Evolutionary conservation across 1,284 basidiomycete genomes (phyloP).

Genomic region (Malassezia slooffiae): DNA sequence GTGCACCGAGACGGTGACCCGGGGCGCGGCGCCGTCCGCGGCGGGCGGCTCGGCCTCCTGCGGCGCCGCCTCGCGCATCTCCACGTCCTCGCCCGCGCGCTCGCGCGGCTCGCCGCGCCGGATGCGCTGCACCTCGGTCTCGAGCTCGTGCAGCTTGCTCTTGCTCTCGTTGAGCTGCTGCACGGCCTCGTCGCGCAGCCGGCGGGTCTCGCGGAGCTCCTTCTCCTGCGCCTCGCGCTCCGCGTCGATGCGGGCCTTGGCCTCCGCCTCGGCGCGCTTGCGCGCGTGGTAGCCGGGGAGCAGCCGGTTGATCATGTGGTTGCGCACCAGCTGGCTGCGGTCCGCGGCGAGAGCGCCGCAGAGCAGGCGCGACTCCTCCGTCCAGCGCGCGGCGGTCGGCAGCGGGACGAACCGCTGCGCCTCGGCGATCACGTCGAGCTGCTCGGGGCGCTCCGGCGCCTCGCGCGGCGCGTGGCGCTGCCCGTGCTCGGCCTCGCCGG

Average conservation of each 20-base stretch:
- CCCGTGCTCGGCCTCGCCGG: slow-evolving; percentile 9
- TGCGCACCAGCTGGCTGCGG: slow-evolving; percentile 59
- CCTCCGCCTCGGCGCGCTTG: slow-evolving; percentile 38
- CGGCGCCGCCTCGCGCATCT: neutral
- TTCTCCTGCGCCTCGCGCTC: slow-evolving; percentile 22
- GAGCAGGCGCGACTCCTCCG: slow-evolving; percentile 72
- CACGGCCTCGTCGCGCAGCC: slow-evolving; percentile 36
- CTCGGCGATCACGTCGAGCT: slow-evolving; percentile 33
- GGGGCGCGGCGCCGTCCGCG: too few relatives aligned
- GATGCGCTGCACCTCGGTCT: slow-evolving; percentile 24
- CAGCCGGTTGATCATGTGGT: slow-evolving; percentile 66
- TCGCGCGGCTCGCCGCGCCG: slow-evolving; percentile 1
- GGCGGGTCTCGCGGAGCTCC: slow-evolving; percentile 33
- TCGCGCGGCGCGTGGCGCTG: neutral
- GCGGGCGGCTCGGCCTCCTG: neutral
- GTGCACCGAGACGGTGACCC: slow-evolving; percentile 54
- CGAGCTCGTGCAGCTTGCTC: slow-evolving; percentile 29
- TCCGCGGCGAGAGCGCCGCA: slow-evolving; percentile 63
- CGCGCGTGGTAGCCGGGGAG: slow-evolving; percentile 56
- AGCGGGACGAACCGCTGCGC: slow-evolving; percentile 54
- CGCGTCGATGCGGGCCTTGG: slow-evolving; percentile 20
- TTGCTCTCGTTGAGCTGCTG: slow-evolving; percentile 37
- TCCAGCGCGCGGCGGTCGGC: slow-evolving; percentile 76
- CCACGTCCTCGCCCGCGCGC: neutral
- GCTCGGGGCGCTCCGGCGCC: slow-evolving; percentile 14